These are phyloP conservation scores for Penicillium canescens DNA, from an alignment of 495 filamentous ascomycete species.

Conservation along the genomic window DNA sequence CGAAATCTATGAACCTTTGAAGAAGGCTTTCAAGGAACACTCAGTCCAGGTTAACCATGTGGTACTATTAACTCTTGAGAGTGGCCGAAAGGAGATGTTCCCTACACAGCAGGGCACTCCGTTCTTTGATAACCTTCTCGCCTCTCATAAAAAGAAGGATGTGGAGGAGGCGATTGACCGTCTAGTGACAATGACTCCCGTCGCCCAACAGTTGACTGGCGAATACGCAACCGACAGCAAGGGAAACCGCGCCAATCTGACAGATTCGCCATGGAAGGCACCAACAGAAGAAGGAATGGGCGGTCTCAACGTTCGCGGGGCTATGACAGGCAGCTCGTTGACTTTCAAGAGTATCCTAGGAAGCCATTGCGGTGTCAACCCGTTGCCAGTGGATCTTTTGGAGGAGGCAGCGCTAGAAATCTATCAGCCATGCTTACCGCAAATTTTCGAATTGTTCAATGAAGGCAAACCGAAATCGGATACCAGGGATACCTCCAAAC, in stretches of 20 bases:
- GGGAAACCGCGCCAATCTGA: conserved; percentile 24
- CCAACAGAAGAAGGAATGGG: conserved; percentile 30
- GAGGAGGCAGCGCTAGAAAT: conserved; percentile 42
- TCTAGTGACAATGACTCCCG: conserved; percentile 35
- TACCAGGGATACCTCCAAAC: conserved; percentile 12
- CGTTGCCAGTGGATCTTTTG: conserved; percentile 46
- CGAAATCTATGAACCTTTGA: conserved; percentile 30
- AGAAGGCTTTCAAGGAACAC: conserved; percentile 30
- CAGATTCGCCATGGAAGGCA: conserved; percentile 23
- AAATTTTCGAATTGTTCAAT: conserved; percentile 47
- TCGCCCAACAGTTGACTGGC: conserved; percentile 44
- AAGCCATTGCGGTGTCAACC: conserved; percentile 46
- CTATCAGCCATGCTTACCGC: conserved; percentile 49
- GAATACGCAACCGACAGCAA: conserved; percentile 39
- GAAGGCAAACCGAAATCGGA: conserved; percentile 17
- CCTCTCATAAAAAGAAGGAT: conserved; percentile 23
- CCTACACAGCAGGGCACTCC: conserved; percentile 41
- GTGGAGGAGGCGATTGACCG: conserved; percentile 24
- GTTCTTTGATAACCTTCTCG: conserved; percentile 39
- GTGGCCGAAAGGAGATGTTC: conserved; percentile 49
- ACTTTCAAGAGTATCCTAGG: conserved; percentile 48
- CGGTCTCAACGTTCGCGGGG: conserved; percentile 45
- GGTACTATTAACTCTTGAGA: conserved; percentile 45
- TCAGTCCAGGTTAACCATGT: conserved; percentile 42
- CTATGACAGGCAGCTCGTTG: conserved; percentile 42